Evolutionary conservation across 768 basidiomycete genomes (phyloP), one percentile per base, ranked within the genome.

Genomic region (Amyloporia xantha): DNA sequence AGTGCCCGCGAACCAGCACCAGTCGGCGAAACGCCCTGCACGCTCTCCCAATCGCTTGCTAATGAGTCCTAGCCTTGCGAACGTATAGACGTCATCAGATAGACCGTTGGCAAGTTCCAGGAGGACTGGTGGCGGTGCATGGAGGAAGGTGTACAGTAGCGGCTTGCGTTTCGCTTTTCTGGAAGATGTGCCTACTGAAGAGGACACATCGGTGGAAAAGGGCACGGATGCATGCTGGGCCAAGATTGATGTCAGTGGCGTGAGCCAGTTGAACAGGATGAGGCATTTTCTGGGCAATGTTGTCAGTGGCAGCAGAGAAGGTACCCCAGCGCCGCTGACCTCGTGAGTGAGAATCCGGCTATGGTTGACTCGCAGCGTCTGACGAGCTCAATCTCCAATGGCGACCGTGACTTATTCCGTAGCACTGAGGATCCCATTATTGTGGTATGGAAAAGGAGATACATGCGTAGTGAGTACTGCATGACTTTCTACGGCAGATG

Each of bases 1-100:
- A 0, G 87, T 92, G 13, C 83, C 72, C 24, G 86, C 68, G 54
- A 92, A 74, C 90, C 89, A 92, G 62, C 89, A 90, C 85, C 86
- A 91, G 63, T 91, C 81, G 1, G 89, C 80, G 59, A 90, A 80
- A 10, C 79, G 76, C 28, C 71, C 87, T 2, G 88, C 90, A 28
- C 81, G 77, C 43, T 77, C 74, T 15, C 90, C 90, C 1, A 76
- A 66, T 43, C 71, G 74, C 55, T 77, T 75, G 4, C 84, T 79
- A 3, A 91, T 56, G 9, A 92, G 66, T 1, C 89, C 90, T 24
- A 91, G 66, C 51, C 71, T 72, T 11, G 84, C 80, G 56, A 82
- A 78, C n/a, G 88, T 89, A 41, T 77, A 75, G n/a, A 88, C 63
- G 66, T 92, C 90, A 58, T 92, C 89, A 5, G 90, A 75, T 28